phyloP scores from a whole-genome alignment of 1,139 yeast species.

The Taphrina flavorubra region DNA sequence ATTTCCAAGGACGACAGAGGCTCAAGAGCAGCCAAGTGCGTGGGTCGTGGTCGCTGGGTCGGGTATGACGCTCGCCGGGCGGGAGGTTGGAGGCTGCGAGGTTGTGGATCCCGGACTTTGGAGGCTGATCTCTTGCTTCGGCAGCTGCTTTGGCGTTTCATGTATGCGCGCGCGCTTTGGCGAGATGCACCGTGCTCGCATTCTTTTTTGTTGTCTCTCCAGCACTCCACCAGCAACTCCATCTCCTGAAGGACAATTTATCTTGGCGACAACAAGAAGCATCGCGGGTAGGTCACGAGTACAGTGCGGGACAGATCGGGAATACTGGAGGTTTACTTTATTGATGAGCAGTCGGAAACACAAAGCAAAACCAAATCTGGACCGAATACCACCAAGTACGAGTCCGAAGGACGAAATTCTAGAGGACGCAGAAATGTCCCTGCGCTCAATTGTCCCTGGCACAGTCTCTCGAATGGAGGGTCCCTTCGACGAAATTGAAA shows the following conservation, averaged over 20 bases:
- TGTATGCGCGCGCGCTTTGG: constrained; percentile 1
- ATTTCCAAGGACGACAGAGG: too few species aligned
- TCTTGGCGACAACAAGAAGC: too few species aligned
- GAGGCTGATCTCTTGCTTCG: too few species aligned
- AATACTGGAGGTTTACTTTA: not conserved
- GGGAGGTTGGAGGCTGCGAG: not conserved
- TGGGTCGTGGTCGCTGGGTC: not conserved
- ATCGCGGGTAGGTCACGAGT: too few species aligned
- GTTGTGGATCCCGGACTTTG: too few species aligned
- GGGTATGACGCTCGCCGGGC: not conserved
- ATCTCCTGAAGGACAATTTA: not conserved
- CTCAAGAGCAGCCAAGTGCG: too few species aligned
- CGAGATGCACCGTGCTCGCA: constrained; percentile 7
- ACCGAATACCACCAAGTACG: not conserved
- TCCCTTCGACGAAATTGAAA: constrained; percentile 31
- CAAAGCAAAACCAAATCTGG: constrained; percentile 8
- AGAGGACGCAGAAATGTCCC: constrained; percentile 29
- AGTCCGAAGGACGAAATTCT: not conserved
- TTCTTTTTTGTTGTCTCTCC: not conserved
- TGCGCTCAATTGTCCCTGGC: constrained; percentile 28
- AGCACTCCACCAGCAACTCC: not conserved
- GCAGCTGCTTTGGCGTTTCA: constrained; percentile 8
- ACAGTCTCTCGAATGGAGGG: constrained; percentile 2
- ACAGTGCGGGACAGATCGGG: too few species aligned
- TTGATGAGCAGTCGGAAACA: constrained; percentile 19